These are phyloP conservation scores for Trichoderma brevicompactum DNA, from an alignment of 2,329 filamentous ascomycete species.

Conservation along the genomic window DNA sequence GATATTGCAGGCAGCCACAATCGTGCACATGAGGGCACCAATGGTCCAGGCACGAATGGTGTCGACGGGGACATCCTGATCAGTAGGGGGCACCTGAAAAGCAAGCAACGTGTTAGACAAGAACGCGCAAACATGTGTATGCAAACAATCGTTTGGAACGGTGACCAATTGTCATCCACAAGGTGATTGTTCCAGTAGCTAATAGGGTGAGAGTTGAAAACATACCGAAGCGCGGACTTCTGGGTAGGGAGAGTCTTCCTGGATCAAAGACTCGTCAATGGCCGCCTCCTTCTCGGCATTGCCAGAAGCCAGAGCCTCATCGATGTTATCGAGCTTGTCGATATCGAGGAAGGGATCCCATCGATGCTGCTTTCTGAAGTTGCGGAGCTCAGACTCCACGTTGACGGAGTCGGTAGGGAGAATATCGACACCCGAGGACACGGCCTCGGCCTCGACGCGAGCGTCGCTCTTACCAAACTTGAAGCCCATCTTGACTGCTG, in stretches of 20 bases:
- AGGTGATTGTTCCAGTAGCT: no score
- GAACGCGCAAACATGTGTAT: not conserved
- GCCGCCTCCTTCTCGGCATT: conserved; percentile 51
- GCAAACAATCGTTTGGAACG: not conserved
- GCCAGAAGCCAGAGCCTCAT: conserved; percentile 50
- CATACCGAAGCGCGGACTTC: conserved; percentile 38
- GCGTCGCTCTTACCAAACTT: conserved; percentile 30
- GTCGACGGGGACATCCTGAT: conserved; percentile 58
- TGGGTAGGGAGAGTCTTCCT: conserved; percentile 54
- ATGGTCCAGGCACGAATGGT: conserved; percentile 65
- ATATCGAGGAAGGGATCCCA: conserved; percentile 62
- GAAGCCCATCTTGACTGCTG: conserved; percentile 33
- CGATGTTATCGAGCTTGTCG: conserved; percentile 57
- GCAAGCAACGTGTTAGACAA: not conserved
- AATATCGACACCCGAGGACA: conserved; percentile 33
- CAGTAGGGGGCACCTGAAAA: conserved; percentile 44
- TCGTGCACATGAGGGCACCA: conserved; percentile 60
- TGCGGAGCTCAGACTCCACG: conserved; percentile 41
- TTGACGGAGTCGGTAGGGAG: conserved; percentile 31
- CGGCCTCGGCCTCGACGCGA: conserved; percentile 28
- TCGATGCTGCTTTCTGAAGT: conserved; percentile 56
- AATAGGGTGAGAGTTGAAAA: not conserved
- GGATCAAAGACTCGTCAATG: conserved; percentile 52
- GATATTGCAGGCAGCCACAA: conserved; percentile 61
- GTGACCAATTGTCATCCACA: no score